Conservation (phyloP, 441 rosid species). For the Eruca vesicaria region DNA sequence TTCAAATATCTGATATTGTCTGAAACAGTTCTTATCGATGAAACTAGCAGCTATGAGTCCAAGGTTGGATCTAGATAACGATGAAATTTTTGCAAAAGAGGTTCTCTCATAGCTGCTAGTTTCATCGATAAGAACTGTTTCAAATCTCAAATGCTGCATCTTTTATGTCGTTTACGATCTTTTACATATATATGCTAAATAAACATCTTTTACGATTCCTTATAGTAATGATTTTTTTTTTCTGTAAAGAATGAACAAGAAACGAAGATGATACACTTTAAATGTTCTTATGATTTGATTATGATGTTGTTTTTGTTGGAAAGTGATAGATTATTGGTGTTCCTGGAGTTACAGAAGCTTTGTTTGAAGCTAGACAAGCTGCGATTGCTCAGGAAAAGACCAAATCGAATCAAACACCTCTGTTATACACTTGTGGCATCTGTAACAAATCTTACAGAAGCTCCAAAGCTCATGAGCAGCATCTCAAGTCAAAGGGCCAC, state of each 20-base stretch:
- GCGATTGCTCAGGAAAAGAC: conserved; percentile 65
- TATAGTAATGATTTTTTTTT: no score
- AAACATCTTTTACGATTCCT: no score
- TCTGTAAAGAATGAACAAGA: neutral
- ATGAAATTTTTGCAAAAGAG: conserved; percentile 57
- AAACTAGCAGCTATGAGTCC: conserved; percentile 68
- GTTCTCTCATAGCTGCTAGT: no score
- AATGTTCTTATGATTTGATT: no score
- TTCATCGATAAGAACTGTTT: no score
- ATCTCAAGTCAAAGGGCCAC: conserved; percentile 74
- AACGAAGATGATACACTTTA: neutral
- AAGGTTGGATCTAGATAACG: conserved; percentile 46
- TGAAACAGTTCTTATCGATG: conserved; percentile 66
- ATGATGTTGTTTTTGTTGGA: neutral
- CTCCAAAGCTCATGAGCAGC: conserved; percentile 80
- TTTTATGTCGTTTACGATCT: no score
- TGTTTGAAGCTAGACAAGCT: conserved; percentile 75
- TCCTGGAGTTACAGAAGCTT: conserved; percentile 91
- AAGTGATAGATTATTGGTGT: conserved; percentile 77
- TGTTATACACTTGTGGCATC: conserved; percentile 75
- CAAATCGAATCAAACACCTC: conserved; percentile 55
- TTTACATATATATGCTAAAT: no score
- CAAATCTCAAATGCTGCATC: no score
- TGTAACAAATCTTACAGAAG: conserved; percentile 83
- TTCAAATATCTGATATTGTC: conserved; percentile 1